Conservation (phyloP, 2,329 filamentous ascomycete species). For the Podosphaera fusca region DNA sequence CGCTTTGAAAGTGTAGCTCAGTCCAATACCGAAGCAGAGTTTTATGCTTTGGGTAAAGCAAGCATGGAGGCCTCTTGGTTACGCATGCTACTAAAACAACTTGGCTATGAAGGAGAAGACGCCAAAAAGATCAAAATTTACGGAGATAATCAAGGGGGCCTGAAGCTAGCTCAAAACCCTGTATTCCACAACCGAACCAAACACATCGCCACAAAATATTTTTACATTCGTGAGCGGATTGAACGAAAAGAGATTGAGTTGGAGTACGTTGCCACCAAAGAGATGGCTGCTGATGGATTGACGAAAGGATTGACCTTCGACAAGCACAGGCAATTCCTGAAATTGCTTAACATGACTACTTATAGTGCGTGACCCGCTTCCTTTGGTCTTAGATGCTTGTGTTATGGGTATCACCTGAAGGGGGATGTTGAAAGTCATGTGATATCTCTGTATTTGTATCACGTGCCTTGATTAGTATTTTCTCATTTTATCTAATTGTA, state of each 20-base stretch:
- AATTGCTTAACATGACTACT: neutral
- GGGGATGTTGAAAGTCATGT: neutral
- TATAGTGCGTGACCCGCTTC: neutral
- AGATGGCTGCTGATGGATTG: neutral
- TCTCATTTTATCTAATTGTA: neutral
- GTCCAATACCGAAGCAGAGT: neutral
- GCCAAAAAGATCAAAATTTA: neutral
- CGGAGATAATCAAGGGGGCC: neutral
- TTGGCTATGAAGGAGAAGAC: neutral
- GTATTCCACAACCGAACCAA: neutral
- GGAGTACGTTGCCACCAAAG: neutral
- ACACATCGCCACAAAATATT: neutral
- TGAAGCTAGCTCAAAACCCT: neutral
- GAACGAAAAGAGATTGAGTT: neutral
- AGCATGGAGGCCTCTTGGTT: neutral
- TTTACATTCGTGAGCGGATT: neutral
- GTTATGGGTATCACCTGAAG: neutral
- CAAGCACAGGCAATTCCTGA: neutral
- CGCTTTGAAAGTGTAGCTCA: neutral
- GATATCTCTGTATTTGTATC: neutral
- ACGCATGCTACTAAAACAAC: too few relatives aligned
- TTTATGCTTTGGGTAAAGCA: neutral
- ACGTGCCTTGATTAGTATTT: too few relatives aligned
- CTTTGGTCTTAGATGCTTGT: neutral
- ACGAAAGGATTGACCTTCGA: neutral